Percentiles rank a stretch among this genome's conserved stretches.
phyloP scores from a whole-genome alignment of 1,284 basidiomycete species.

The Puccinia polysora region DNA sequence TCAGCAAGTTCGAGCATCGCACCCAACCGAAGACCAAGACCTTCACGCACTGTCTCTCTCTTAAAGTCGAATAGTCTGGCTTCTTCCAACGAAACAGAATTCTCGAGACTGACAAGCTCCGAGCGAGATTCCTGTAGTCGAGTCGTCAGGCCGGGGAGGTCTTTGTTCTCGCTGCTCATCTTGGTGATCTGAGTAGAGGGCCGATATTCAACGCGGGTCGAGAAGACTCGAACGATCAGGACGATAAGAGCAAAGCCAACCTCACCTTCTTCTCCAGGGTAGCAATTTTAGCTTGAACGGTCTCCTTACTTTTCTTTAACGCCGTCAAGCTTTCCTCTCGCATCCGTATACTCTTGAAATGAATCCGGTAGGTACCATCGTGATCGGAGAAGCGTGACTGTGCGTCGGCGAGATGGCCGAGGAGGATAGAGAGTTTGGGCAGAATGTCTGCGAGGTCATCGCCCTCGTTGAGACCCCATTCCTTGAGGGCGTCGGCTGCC shows the following conservation, averaged over 20 bases:
- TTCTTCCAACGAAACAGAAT: constrained; percentile 50
- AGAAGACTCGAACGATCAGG: not conserved
- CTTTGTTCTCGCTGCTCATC: constrained; percentile 52
- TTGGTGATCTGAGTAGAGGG: constrained; percentile 46
- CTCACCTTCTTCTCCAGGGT: constrained; percentile 49
- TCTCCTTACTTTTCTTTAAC: constrained; percentile 49
- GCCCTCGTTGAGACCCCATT: constrained; percentile 50
- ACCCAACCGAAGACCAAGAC: constrained; percentile 47
- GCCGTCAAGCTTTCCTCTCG: constrained; percentile 49
- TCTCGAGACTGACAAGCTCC: constrained; percentile 50
- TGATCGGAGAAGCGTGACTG: constrained; percentile 49
- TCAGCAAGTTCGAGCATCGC: constrained; percentile 51
- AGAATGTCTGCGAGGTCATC: constrained; percentile 50
- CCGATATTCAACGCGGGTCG: not conserved
- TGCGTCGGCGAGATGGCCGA: constrained; percentile 49
- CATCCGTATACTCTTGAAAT: constrained; percentile 50
- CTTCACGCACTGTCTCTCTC: constrained; percentile 46
- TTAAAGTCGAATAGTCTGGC: constrained; percentile 47
- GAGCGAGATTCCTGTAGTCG: constrained; percentile 48
- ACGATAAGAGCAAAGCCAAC: not conserved
- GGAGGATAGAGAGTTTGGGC: constrained; percentile 48
- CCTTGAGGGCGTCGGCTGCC: constrained; percentile 47
- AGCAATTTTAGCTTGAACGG: constrained; percentile 48
- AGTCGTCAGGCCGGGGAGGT: constrained; percentile 46
- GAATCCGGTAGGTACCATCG: constrained; percentile 47